These are phyloP conservation scores for Penicillium turbatum DNA, from an alignment of 495 filamentous ascomycete genomes.

Conservation along the genomic window DNA sequence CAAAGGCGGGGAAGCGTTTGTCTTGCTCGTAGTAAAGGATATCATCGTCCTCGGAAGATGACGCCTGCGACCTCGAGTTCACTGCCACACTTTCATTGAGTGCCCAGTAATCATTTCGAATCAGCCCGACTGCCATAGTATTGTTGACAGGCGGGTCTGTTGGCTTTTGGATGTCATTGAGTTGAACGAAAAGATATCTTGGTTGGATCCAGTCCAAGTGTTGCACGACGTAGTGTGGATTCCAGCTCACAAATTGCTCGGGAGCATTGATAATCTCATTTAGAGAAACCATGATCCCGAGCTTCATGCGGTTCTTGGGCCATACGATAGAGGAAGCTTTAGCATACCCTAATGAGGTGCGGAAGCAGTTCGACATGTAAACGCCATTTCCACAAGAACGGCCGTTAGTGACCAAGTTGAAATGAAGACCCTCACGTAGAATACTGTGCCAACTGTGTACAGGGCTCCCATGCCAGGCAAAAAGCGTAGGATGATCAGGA, in stretches of 20 bases:
- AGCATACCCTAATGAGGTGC: constrained; percentile 54
- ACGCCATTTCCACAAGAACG: constrained; percentile 76
- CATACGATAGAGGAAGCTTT: constrained; percentile 37
- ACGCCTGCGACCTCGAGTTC: neutral
- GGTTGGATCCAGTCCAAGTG: constrained; percentile 88
- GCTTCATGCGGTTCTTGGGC: constrained; percentile 59
- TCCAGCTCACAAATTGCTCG: constrained; percentile 48
- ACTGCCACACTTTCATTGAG: neutral
- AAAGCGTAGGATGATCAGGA: constrained; percentile 59
- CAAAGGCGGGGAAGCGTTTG: constrained; percentile 40
- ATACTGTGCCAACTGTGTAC: constrained; percentile 88
- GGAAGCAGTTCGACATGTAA: constrained; percentile 63
- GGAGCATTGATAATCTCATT: constrained; percentile 86
- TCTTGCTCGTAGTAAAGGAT: constrained; percentile 50
- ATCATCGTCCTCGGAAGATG: neutral
- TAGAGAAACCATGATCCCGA: constrained; percentile 62
- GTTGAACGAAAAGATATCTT: constrained; percentile 74
- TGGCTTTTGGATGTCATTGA: neutral
- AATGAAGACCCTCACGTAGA: constrained; percentile 76
- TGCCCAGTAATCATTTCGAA: neutral
- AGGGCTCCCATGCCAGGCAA: constrained; percentile 80
- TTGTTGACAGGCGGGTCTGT: neutral
- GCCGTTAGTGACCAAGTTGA: constrained; percentile 55
- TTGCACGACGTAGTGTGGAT: constrained; percentile 66
- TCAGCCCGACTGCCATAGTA: too few species aligned